phyloP scores from a whole-genome alignment of 768 basidiomycete genomes.

The Sarcomyxa edulis region DNA sequence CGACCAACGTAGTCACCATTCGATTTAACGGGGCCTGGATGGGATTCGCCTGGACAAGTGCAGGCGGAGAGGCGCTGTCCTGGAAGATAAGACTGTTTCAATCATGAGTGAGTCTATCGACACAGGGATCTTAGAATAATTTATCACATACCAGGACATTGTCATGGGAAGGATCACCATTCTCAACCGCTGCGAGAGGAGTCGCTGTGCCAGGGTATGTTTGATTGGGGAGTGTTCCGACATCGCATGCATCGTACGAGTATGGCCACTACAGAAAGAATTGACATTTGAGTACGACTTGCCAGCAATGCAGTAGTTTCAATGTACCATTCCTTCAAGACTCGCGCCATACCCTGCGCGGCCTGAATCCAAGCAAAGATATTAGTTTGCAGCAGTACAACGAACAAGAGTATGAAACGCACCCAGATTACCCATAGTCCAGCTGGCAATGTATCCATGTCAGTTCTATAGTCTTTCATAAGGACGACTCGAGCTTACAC shows the following conservation, averaged over 20 bases:
- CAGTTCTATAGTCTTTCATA: background rate
- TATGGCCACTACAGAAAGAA: conserved; percentile 50
- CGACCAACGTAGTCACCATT: conserved; percentile 62
- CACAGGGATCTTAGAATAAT: background rate
- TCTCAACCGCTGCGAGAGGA: conserved; percentile 40
- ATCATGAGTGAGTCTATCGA: background rate
- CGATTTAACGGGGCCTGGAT: conserved; percentile 31
- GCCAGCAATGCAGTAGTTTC: background rate
- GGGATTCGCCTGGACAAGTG: conserved; percentile 37
- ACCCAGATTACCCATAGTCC: conserved; percentile 48
- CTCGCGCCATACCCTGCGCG: conserved; percentile 69
- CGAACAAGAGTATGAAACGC: conserved; percentile 21
- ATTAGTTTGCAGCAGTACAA: conserved; percentile 25
- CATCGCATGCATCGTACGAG: conserved; percentile 68
- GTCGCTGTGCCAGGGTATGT: conserved; percentile 47
- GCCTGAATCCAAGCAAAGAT: conserved; percentile 33
- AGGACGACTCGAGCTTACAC: conserved; percentile 18
- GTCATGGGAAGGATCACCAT: conserved; percentile 33
- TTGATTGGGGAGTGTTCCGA: conserved; percentile 78
- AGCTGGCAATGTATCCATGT: conserved; percentile 18
- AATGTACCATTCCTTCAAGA: conserved; percentile 53
- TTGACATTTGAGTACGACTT: background rate
- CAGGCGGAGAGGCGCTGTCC: conserved; percentile 46
- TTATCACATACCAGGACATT: conserved; percentile 27
- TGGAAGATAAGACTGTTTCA: conserved; percentile 57